These are phyloP conservation scores for Choricystis sp. DNA, from an alignment of 139 green algal species.

Conservation along the genomic window DNA sequence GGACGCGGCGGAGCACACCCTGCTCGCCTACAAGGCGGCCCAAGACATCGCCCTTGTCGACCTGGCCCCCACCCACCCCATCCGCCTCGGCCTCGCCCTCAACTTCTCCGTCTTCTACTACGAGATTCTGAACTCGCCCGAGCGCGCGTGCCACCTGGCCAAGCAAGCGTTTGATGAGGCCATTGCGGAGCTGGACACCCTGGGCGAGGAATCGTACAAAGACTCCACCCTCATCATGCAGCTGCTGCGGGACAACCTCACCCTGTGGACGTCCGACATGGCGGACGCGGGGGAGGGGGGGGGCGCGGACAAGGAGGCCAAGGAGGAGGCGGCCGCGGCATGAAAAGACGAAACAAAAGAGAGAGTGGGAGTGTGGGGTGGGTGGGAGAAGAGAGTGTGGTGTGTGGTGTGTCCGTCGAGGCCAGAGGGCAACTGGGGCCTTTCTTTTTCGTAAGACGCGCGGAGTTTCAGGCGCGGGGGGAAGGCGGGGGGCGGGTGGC, in stretches of 20 bases:
- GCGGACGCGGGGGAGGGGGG: conserved; percentile 26
- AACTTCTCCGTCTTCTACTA: conserved; percentile 99
- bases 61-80: conserved; percentile 90
- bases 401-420: too few relatives aligned
- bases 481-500: too few relatives aligned
- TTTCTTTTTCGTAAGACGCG: neutral
- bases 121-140: conserved; percentile 97
- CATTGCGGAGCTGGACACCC: conserved; percentile 92
- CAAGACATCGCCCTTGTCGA: conserved; percentile 65
- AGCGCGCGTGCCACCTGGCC: conserved; percentile 87
- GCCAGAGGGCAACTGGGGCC: too few relatives aligned
- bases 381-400: too few relatives aligned
- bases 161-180: conserved; percentile 99
- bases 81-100: conserved; percentile 89
- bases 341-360: too few relatives aligned
- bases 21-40: conserved; percentile 91
- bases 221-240: conserved; percentile 99
- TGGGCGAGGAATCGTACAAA: conserved; percentile 98
- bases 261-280: conserved; percentile 97
- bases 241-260: conserved; percentile 96
- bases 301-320: neutral
- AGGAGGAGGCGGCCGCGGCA: neutral
- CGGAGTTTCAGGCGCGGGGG: neutral
- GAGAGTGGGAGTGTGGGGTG: too few relatives aligned
- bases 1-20: conserved; percentile 86